These are phyloP conservation scores for Cordia subcordata DNA, from an alignment of 257 asterid species.

Conservation along the genomic window DNA sequence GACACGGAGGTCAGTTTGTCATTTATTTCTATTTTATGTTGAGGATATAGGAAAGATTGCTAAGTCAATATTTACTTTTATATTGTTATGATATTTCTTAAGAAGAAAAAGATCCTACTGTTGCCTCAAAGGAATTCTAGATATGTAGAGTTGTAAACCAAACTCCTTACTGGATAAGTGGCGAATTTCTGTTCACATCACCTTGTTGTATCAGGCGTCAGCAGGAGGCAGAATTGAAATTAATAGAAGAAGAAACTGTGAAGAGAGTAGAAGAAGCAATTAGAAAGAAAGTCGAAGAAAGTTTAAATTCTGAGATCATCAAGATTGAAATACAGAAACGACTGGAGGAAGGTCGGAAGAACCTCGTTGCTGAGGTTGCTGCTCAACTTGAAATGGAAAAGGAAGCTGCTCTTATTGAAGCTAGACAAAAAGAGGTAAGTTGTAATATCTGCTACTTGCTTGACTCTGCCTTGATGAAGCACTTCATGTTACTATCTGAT, in stretches of 20 bases:
- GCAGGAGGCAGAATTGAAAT: constrained; percentile 81
- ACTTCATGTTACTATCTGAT: too few relatives aligned
- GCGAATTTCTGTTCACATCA: neutral
- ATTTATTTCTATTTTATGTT: constrained; percentile 32
- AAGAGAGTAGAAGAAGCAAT: constrained; percentile 74
- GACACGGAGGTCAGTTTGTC: constrained; percentile 88
- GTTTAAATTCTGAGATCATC: constrained; percentile 60
- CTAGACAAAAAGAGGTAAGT: constrained; percentile 69
- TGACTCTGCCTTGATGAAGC: neutral
- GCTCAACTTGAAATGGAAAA: constrained; percentile 81
- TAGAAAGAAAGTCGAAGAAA: constrained; percentile 72
- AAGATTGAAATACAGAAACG: constrained; percentile 63
- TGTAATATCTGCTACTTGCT: neutral
- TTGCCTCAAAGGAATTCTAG: neutral
- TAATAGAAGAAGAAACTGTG: constrained; percentile 95
- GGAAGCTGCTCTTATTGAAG: constrained; percentile 62
- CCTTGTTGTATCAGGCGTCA: constrained; percentile 62
- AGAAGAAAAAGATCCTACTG: neutral
- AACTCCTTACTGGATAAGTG: neutral
- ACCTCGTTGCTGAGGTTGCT: constrained; percentile 69
- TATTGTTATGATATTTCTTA: neutral
- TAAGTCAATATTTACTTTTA: neutral
- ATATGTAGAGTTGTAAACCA: neutral
- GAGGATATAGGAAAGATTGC: neutral
- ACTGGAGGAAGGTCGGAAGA: constrained; percentile 78